phyloP scores from a whole-genome alignment of 2,329 filamentous ascomycete genomes.

The Arthrobotrys pseudoclavata region DNA sequence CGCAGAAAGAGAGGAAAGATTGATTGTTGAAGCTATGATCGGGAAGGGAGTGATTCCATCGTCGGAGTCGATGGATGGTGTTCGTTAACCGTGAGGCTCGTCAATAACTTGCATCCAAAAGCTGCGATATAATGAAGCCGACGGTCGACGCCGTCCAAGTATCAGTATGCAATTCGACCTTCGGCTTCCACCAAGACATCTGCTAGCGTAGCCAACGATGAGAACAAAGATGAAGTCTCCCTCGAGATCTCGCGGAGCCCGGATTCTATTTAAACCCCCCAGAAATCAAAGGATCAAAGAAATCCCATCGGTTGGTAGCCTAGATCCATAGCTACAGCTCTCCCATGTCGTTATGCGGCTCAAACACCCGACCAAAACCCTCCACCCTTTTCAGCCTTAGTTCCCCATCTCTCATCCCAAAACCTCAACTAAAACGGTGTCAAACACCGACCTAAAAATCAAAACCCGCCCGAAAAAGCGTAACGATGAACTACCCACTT shows the following conservation, averaged over 20 bases:
- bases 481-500: slow-evolving; percentile 15
- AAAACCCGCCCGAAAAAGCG: not conserved
- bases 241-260: too few relatives aligned
- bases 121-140: not conserved
- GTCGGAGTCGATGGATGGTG: not conserved
- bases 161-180: too few relatives aligned
- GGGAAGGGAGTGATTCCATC: not conserved
- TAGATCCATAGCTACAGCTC: too few relatives aligned
- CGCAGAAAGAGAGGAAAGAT: not conserved
- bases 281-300: not conserved
- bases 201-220: not conserved
- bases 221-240: too few relatives aligned
- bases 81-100: not conserved
- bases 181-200: too few relatives aligned
- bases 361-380: not conserved
- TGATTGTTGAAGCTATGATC: not conserved
- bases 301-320: not conserved
- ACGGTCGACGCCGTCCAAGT: too few relatives aligned
- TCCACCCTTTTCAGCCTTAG: slow-evolving; percentile 16
- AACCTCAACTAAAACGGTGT: not conserved
- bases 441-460: not conserved
- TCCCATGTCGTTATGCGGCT: slow-evolving; percentile 1
- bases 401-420: slow-evolving; percentile 1
- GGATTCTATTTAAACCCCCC: too few relatives aligned
- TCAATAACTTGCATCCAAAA: not conserved